Percentiles rank a stretch among this genome's conserved stretches.
Evolutionary conservation across 1,139 yeast species (phyloP).

Genomic region (Citeromyces siamensis): DNA sequence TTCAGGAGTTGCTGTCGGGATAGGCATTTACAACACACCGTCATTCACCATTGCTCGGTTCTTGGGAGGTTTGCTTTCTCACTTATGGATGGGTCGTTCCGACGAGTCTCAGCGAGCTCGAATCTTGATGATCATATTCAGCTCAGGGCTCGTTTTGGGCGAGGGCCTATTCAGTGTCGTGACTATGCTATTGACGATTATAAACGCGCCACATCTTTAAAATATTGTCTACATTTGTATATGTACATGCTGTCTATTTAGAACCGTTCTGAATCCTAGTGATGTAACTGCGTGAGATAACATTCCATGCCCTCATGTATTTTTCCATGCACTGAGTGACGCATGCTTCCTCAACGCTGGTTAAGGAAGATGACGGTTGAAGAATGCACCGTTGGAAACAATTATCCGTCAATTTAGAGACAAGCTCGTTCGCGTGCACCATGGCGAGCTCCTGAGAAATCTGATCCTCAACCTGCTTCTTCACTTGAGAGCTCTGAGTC

Average conservation of each 20-base stretch:
- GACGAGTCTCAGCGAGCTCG: slow-evolving; percentile 27
- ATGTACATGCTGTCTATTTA: background rate
- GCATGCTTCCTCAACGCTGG: slow-evolving; percentile 38
- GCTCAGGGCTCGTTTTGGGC: slow-evolving; percentile 88
- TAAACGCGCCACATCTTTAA: slow-evolving; percentile 34
- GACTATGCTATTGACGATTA: slow-evolving; percentile 64
- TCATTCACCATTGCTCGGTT: slow-evolving; percentile 90
- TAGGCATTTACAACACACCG: slow-evolving; percentile 91
- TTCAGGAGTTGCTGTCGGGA: slow-evolving; percentile 93
- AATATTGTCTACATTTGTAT: background rate
- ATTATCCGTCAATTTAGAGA: slow-evolving; percentile 77
- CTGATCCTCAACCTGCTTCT: slow-evolving; percentile 56
- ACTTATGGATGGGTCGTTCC: slow-evolving; percentile 36
- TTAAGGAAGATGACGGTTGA: slow-evolving; percentile 36
- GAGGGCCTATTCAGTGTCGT: slow-evolving; percentile 84
- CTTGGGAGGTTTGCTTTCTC: slow-evolving; percentile 73
- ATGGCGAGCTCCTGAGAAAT: slow-evolving; percentile 77
- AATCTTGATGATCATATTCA: slow-evolving; percentile 70
- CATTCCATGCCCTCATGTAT: slow-evolving; percentile 88
- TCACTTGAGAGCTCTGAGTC: slow-evolving; percentile 21
- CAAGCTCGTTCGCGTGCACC: slow-evolving; percentile 81
- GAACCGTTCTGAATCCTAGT: slow-evolving; percentile 49
- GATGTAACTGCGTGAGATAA: slow-evolving; percentile 65
- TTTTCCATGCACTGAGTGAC: slow-evolving; percentile 71
- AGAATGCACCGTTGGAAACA: slow-evolving; percentile 72